Conservation (phyloP, 495 filamentous ascomycete genomes). For the Xylaria scruposa region DNA sequence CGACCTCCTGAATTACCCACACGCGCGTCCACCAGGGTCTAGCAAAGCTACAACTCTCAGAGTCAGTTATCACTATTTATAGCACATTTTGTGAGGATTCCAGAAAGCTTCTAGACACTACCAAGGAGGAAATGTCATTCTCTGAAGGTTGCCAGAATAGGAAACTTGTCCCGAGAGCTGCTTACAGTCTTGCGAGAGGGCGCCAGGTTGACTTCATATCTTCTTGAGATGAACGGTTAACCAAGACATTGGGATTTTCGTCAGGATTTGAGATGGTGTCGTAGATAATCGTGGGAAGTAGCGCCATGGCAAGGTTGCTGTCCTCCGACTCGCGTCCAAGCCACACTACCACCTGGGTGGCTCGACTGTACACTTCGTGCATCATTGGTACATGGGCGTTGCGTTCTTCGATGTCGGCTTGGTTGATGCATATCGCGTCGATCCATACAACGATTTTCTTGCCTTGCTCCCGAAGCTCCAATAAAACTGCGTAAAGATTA, state of each 20-base stretch:
- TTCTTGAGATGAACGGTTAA: neutral
- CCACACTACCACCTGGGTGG: neutral
- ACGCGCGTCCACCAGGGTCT: conserved; percentile 1
- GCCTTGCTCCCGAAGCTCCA: neutral
- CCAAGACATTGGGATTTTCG: neutral
- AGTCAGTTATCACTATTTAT: too few relatives aligned
- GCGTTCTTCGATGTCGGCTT: neutral
- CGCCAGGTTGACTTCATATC: neutral
- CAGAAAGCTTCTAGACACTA: too few relatives aligned
- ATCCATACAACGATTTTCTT: neutral
- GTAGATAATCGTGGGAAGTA: conserved; percentile 1
- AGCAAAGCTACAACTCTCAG: neutral
- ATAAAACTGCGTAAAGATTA: neutral
- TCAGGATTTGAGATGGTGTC: neutral
- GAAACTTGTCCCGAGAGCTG: too few relatives aligned
- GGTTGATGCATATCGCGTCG: conserved; percentile 12
- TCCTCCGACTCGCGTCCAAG: conserved; percentile 2
- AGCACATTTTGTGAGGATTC: too few relatives aligned
- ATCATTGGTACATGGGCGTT: conserved; percentile 6
- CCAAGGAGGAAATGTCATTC: too few relatives aligned
- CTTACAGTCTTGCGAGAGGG: conserved; percentile 1
- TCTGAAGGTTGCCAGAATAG: too few relatives aligned
- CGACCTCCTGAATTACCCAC: neutral
- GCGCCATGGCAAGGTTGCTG: neutral
- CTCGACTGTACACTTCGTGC: conserved; percentile 6